Conservation (phyloP, 805 yeast species). For the Cyberlindnera petersonii region DNA sequence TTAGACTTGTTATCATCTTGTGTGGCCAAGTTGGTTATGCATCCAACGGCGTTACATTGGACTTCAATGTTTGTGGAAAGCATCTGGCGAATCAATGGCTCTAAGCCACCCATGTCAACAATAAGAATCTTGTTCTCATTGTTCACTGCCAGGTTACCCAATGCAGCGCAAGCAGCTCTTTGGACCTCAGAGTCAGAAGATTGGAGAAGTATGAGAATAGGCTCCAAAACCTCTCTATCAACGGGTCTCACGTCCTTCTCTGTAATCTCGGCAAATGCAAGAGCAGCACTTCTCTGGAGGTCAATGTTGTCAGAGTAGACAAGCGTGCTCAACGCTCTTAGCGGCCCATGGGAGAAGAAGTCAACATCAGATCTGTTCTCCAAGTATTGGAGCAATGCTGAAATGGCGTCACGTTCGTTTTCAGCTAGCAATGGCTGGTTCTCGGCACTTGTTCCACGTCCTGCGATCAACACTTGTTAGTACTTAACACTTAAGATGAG, state of each 20-base stretch:
- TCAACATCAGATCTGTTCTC: slow-evolving; percentile 88
- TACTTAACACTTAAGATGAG: neutral
- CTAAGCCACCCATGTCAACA: slow-evolving; percentile 97
- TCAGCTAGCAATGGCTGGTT: slow-evolving; percentile 87
- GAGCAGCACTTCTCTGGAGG: slow-evolving; percentile 92
- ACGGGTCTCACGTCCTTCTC: slow-evolving; percentile 94
- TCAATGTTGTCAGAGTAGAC: slow-evolving; percentile 95
- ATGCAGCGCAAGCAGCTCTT: slow-evolving; percentile 97
- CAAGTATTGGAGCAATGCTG: slow-evolving; percentile 80
- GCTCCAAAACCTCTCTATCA: slow-evolving; percentile 87
- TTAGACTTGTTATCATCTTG: slow-evolving; percentile 95
- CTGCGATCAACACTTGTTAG: slow-evolving; percentile 10
- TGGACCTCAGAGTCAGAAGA: slow-evolving; percentile 91
- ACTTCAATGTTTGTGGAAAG: slow-evolving; percentile 95
- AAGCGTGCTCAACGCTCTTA: slow-evolving; percentile 84
- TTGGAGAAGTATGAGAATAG: slow-evolving; percentile 82
- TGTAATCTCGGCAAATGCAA: slow-evolving; percentile 97
- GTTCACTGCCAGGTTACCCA: slow-evolving; percentile 97
- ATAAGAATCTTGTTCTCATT: slow-evolving; percentile 89
- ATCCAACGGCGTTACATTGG: slow-evolving; percentile 98
- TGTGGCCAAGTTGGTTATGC: slow-evolving; percentile 96
- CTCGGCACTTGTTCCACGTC: slow-evolving; percentile 25
- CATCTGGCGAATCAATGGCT: slow-evolving; percentile 96
- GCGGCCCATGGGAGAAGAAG: slow-evolving; percentile 79
- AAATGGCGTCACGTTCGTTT: slow-evolving; percentile 94